Percentiles rank a stretch among this genome's conserved stretches.
phyloP scores from a whole-genome alignment of 2,329 filamentous ascomycete species.

The Venturia oleaginea region DNA sequence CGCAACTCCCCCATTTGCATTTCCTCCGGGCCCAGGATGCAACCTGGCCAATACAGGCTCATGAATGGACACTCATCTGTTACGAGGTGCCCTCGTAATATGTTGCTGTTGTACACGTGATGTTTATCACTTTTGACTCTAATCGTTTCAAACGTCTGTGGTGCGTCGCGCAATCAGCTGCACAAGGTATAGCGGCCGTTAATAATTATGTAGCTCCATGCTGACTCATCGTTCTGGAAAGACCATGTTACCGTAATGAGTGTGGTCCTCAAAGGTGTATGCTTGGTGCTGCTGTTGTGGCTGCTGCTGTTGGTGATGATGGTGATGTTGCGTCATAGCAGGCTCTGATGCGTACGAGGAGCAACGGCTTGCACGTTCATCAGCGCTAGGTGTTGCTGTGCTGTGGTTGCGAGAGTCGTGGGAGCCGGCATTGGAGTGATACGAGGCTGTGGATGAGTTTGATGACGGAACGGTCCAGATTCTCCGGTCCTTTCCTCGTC shows the following conservation, averaged over 20 bases:
- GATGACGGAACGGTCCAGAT: conserved; percentile 35
- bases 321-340: conserved; percentile 7
- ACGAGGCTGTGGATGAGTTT: conserved; percentile 8
- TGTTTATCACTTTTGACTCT: conserved; percentile 1
- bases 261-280: conserved; percentile 11
- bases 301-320: conserved; percentile 2
- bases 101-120: conserved; percentile 1
- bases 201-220: neutral
- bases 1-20: neutral
- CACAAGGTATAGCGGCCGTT: neutral
- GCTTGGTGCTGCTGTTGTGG: conserved; percentile 1
- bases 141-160: conserved; percentile 4
- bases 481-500: conserved; percentile 74
- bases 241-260: conserved; percentile 13
- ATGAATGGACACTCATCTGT: conserved; percentile 1
- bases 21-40: neutral
- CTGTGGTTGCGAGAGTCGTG: conserved; percentile 5
- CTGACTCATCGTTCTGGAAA: conserved; percentile 12
- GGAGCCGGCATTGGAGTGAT: neutral
- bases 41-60: neutral
- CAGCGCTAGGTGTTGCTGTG: neutral
- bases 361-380: conserved; percentile 12
- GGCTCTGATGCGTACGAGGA: conserved; percentile 11
- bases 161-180: neutral
- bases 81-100: neutral